A percentile compares a stretch with the other conserved stretches of the same genome.
These are phyloP conservation scores for Coemansia sp. DNA, from an alignment of 371 early-diverging fungal genomes.

Conservation along the genomic window DNA sequence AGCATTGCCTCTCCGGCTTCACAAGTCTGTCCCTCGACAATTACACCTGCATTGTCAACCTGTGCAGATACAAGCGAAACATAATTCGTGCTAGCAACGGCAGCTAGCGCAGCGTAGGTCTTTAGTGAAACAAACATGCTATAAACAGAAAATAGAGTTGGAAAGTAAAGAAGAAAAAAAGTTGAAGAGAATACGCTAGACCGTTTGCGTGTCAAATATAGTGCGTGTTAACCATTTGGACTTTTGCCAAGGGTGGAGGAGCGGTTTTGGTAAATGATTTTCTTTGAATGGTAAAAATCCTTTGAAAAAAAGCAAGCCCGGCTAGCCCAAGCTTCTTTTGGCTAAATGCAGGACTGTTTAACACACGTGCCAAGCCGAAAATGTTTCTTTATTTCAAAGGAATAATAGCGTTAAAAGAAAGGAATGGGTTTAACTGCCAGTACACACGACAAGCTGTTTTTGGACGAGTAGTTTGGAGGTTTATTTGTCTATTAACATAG, in stretches of 20 bases:
- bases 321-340: neutral
- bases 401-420: neutral
- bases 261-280: neutral
- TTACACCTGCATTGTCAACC: neutral
- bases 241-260: too few species aligned
- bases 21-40: neutral
- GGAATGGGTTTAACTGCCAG: neutral
- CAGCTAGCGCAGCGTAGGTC: neutral
- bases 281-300: neutral
- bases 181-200: neutral
- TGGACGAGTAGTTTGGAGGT: too few species aligned
- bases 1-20: neutral
- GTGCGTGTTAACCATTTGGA: too few species aligned
- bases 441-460: neutral
- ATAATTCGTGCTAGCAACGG: neutral
- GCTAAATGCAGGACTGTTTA: neutral
- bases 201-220: neutral
- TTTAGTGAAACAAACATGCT: neutral
- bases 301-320: neutral
- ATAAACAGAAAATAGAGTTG: neutral
- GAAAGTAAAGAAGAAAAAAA: neutral
- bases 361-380: neutral
- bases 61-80: neutral
- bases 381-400: neutral
- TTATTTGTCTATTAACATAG: neutral